Base-by-base conservation (phyloP, 495 filamentous ascomycete species). In the Thozetella sp. region DNA sequence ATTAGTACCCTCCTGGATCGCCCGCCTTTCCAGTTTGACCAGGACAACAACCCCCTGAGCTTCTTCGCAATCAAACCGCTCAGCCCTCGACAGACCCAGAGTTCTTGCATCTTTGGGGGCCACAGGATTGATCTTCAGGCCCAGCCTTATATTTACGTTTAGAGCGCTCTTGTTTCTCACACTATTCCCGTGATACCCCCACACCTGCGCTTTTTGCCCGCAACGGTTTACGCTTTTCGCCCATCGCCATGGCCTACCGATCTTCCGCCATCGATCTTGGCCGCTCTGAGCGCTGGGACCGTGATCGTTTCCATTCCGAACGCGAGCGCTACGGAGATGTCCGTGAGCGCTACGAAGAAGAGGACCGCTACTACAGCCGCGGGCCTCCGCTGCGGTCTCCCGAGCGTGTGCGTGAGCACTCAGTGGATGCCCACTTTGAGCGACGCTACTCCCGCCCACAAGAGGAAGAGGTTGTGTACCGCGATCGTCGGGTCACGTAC, bases 241-340 rank as follows among this genome's bases (percentile, higher is more conserved):
- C 24, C 40, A 15, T 25, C 56, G 46, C 56, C 26, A 71, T 71
- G 67, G 67, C 73, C 53, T 59, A 67, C 61, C 72, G 69, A 25
- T 60, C 67, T 17, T 60, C 71, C 17, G 74, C 66, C 54, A 72
- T 72, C 11, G 72, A 79, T 62, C 64, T 76, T 34, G 64, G 66
- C 51, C 67, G 67, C 51, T 22, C 64, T 43, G 74, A 70, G 34
- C 76, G 77, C 61, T 81, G 74, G 75, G 76, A 80, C 56, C 71
- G 73, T 2, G 73, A 68, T 59, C 79, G 75, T 51, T 70, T 76
- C 65, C 60, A 61, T 43, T 55, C 61, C 51, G 69, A 72, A 58
- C 64, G 67, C 25, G 62, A 64, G 40, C 61, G 68, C 22, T 69
- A 53, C 56, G 68, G 66, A 20, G 70, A 76, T 46, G 67, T 71